A percentile compares a stretch with the other conserved stretches of the same genome.
Conservation (phyloP, 2,329 filamentous ascomycete genomes). For the Ampelomyces quisqualis region DNA sequence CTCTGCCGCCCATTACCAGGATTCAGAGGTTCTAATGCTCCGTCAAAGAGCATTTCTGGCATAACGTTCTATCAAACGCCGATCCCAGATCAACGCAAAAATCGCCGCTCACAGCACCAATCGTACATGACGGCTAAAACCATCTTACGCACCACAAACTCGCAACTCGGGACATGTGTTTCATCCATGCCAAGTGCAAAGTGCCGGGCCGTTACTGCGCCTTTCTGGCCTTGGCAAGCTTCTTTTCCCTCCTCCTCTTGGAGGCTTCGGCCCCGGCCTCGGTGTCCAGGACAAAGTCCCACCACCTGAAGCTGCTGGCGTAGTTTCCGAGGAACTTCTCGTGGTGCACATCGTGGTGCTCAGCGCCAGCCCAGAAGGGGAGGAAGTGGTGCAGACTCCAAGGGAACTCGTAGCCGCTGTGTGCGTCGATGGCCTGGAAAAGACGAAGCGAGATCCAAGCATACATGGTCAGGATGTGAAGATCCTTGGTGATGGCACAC, state of each 20-base stretch:
- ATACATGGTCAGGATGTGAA: slow-evolving; percentile 98
- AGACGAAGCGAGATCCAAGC: slow-evolving; percentile 89
- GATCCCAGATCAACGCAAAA: slow-evolving; percentile 7
- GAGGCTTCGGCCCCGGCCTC: slow-evolving; percentile 86
- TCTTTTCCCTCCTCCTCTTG: slow-evolving; percentile 78
- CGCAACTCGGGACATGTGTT: not conserved
- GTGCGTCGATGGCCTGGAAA: slow-evolving; percentile 96
- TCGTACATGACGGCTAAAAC: slow-evolving; percentile 15
- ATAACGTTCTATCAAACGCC: slow-evolving; percentile 27
- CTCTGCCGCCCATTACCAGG: slow-evolving; percentile 31
- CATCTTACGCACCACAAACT: slow-evolving; percentile 5
- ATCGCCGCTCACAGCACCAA: slow-evolving; percentile 4
- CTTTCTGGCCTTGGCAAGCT: slow-evolving; percentile 62
- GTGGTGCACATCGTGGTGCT: slow-evolving; percentile 96
- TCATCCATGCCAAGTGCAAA: not conserved
- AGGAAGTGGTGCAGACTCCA: slow-evolving; percentile 95
- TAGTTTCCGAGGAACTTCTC: slow-evolving; percentile 99
- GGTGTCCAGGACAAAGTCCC: slow-evolving; percentile 92
- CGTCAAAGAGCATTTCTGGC: slow-evolving; percentile 16
- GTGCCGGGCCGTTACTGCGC: slow-evolving; percentile 37
- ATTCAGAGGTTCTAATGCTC: slow-evolving; percentile 15
- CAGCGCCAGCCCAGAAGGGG: slow-evolving; percentile 95
- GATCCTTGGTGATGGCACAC: slow-evolving; percentile 77
- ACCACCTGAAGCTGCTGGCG: slow-evolving; percentile 97
- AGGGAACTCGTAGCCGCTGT: slow-evolving; percentile 97